Base-by-base conservation (phyloP, 148 eudicot species). In the Heliosperma pusillum region DNA sequence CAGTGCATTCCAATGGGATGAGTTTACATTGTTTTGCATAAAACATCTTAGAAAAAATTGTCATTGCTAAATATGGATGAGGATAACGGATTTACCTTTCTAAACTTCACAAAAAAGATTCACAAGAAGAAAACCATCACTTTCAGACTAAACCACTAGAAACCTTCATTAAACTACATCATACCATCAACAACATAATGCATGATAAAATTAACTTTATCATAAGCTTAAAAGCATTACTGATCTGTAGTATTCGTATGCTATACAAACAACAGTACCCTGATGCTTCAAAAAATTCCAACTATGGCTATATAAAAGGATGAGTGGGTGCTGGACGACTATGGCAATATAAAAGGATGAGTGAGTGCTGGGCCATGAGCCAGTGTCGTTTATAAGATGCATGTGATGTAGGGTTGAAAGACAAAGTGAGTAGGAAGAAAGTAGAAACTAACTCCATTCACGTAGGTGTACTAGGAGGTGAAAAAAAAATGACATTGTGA, bases 51-150 rank as follows among this genome's bases (percentile, higher is more conserved):
- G 42, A 16, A 25, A 33, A 10, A 50, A 16, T 70, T 52, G 60
- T 52, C 27, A 47, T 13, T 68, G 56, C 3, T 25, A 44, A 21
- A 10, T 26, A 45, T 68, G 47, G 15, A 68, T 68, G 22, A 36
- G 15, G 17, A 42, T 7, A 67, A 67, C 13, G 55, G 55, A 16
- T 50, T 50, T 50, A 12, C 55, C 71, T 75, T 84, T 83, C 73
- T 84, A 88, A 70, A 91, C 67, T 82, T 91, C 98, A 45, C 21
- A 56, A 19, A 16, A 16, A 17, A 13, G 15, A 12, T 50, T 13
- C 55, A 50, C 55, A 12, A 50, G 55, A 16, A 50, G 15, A 50
- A 15, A 50, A 50, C 55, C 55, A 15, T 16, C 55, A 13, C 17
- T 42, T 50, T 44, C 27, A 67, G 71, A 67, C 53, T 42, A n/a